Evolutionary conservation across 768 basidiomycete species (phyloP).

Genomic region (Boletus barrowsii): DNA sequence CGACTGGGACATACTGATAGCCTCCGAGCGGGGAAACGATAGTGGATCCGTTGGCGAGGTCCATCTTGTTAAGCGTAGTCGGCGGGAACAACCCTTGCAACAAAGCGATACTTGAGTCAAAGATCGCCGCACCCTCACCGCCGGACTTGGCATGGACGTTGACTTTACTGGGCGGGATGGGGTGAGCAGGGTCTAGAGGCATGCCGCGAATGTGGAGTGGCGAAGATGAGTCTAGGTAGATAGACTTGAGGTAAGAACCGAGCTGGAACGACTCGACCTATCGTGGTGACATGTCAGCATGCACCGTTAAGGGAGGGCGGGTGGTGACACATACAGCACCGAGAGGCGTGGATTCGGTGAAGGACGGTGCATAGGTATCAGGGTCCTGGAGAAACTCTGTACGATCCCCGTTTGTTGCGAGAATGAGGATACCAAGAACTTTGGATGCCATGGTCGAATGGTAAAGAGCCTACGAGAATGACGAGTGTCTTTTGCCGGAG

Average conservation of each 20-base stretch:
- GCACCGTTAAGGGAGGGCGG: not conserved
- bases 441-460: constrained; percentile 19
- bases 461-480: constrained; percentile 7
- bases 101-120: constrained; percentile 79
- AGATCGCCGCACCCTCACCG: constrained; percentile 75
- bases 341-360: constrained; percentile 71
- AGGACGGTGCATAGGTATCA: constrained; percentile 56
- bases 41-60: constrained; percentile 72
- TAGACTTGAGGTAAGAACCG: constrained; percentile 56
- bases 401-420: constrained; percentile 77
- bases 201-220: constrained; percentile 68
- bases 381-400: constrained; percentile 70
- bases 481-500: not conserved
- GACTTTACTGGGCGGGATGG: constrained; percentile 68
- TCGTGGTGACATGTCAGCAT: constrained; percentile 8
- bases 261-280: constrained; percentile 69
- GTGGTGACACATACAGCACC: constrained; percentile 52
- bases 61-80: constrained; percentile 60
- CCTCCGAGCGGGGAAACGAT: constrained; percentile 75
- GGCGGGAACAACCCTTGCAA: constrained; percentile 85
- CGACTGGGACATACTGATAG: constrained; percentile 86
- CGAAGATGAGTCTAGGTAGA: constrained; percentile 65
- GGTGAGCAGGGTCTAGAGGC: constrained; percentile 48
- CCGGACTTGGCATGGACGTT: constrained; percentile 79
- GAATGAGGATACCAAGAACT: constrained; percentile 73